Percentiles rank a stretch among this genome's conserved stretches.
These are phyloP conservation scores for Phylloporus arenicola DNA, from an alignment of 768 basidiomycete genomes.

Conservation along the genomic window DNA sequence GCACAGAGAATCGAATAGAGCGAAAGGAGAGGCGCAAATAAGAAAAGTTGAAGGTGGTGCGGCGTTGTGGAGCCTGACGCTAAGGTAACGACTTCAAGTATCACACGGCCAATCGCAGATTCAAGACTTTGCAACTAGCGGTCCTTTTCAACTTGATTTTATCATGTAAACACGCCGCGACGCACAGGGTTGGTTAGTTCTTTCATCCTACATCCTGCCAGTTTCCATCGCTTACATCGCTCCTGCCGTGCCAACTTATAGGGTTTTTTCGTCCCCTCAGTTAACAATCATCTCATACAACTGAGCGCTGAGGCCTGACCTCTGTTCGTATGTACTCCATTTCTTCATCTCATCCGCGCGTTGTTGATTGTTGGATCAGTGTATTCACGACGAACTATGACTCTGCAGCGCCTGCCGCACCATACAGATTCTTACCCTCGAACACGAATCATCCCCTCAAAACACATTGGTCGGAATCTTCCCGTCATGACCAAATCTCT, in stretches of 20 bases:
- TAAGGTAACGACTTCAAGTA: slow-evolving; percentile 1
- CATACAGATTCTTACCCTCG: background rate
- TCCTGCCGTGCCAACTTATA: background rate
- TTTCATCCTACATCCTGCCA: background rate
- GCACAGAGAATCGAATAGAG: slow-evolving; percentile 1
- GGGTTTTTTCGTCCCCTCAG: background rate
- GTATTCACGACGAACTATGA: slow-evolving; percentile 2
- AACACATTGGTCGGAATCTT: background rate
- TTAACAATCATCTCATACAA: background rate
- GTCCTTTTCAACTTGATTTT: background rate
- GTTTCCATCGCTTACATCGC: background rate
- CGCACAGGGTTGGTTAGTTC: background rate
- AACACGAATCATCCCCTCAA: background rate
- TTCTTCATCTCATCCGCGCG: slow-evolving; percentile 17
- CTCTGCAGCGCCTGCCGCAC: slow-evolving; percentile 4
- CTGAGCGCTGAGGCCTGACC: slow-evolving; percentile 5
- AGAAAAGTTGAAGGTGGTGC: slow-evolving; percentile 5
- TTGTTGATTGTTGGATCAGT: background rate
- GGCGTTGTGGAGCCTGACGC: slow-evolving; percentile 2
- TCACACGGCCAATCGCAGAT: background rate
- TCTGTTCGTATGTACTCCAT: slow-evolving; percentile 11
- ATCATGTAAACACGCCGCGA: background rate
- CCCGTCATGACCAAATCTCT: background rate
- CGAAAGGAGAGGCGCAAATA: slow-evolving; percentile 4
- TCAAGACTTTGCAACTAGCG: background rate